Conservation (phyloP, 768 basidiomycete species). For the Rhizopogon vinicolor region DNA sequence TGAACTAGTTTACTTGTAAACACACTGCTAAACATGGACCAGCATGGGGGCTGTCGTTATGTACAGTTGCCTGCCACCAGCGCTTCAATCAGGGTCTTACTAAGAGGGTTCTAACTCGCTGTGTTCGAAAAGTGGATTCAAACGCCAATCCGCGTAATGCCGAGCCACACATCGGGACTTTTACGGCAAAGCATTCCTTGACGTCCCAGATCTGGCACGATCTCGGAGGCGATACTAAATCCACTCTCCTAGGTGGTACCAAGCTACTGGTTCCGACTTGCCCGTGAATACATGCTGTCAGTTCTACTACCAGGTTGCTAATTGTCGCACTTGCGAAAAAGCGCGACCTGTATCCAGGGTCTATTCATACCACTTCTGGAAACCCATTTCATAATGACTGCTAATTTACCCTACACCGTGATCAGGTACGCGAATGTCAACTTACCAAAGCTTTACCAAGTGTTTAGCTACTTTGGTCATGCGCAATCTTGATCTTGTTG, state of each 20-base stretch:
- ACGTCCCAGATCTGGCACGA: constrained; percentile 13
- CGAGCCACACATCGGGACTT: constrained; percentile 23
- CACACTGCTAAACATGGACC: background rate
- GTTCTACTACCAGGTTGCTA: constrained; percentile 11
- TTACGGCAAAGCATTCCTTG: constrained; percentile 20
- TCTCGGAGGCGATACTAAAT: constrained; percentile 29
- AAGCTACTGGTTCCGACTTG: constrained; percentile 23
- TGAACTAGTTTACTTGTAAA: background rate
- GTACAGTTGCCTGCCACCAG: constrained; percentile 1
- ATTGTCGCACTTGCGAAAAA: constrained; percentile 23
- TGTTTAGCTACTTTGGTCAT: background rate
- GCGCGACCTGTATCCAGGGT: constrained; percentile 26
- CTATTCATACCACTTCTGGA: constrained; percentile 22
- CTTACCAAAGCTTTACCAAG: background rate
- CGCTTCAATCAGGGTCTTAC: background rate
- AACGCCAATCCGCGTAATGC: constrained; percentile 21
- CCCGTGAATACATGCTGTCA: constrained; percentile 22
- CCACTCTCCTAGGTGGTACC: constrained; percentile 31
- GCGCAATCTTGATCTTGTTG: background rate
- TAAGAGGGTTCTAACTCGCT: constrained; percentile 7
- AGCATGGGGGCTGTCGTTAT: background rate
- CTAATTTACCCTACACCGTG: constrained; percentile 1
- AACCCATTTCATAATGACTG: constrained; percentile 8
- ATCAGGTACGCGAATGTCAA: background rate
- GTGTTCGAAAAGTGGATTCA: constrained; percentile 12